A percentile compares a stretch with the other conserved stretches of the same genome.
Evolutionary conservation across 805 yeast genomes (phyloP).

Genomic region (Candida lessepsii): DNA sequence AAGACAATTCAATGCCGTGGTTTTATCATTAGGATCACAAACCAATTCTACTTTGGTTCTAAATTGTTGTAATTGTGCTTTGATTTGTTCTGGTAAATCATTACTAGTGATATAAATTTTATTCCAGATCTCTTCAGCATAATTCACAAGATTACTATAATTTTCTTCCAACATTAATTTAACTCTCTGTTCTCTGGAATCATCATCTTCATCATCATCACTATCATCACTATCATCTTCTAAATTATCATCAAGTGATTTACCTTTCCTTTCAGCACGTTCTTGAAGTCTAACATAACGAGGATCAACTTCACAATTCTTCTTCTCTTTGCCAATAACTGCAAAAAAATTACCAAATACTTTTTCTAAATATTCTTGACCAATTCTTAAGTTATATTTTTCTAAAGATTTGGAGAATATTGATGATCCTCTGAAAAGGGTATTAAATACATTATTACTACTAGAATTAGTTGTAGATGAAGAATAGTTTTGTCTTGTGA

Average conservation of each 20-base stretch:
- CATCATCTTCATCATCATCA: slow-evolving; percentile 31
- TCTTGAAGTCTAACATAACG: slow-evolving; percentile 44
- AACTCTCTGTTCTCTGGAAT: slow-evolving; percentile 31
- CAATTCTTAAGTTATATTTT: slow-evolving; percentile 69
- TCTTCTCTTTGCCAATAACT: slow-evolving; percentile 47
- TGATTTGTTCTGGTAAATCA: slow-evolving; percentile 70
- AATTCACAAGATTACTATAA: slow-evolving; percentile 46
- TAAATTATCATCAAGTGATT: slow-evolving; percentile 20
- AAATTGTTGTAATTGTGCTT: slow-evolving; percentile 59
- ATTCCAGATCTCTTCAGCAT: slow-evolving; percentile 63
- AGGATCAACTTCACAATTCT: slow-evolving; percentile 83
- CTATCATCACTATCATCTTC: slow-evolving; percentile 17
- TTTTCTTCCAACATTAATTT: slow-evolving; percentile 45
- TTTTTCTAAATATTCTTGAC: slow-evolving; percentile 72
- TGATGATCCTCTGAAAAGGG: slow-evolving; percentile 77
- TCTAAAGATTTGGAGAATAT: slow-evolving; percentile 81
- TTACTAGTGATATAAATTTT: slow-evolving; percentile 63
- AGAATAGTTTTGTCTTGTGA: slow-evolving; percentile 43
- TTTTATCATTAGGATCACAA: slow-evolving; percentile 53
- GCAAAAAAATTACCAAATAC: slow-evolving; percentile 70
- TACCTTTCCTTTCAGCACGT: slow-evolving; percentile 25
- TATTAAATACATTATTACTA: slow-evolving; percentile 36
- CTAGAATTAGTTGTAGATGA: slow-evolving; percentile 1
- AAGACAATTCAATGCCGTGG: slow-evolving; percentile 64
- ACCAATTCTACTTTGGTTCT: slow-evolving; percentile 64